Evolutionary conservation across 306 rosid species (phyloP).

Genomic region (Trichosanthes cucumerina): DNA sequence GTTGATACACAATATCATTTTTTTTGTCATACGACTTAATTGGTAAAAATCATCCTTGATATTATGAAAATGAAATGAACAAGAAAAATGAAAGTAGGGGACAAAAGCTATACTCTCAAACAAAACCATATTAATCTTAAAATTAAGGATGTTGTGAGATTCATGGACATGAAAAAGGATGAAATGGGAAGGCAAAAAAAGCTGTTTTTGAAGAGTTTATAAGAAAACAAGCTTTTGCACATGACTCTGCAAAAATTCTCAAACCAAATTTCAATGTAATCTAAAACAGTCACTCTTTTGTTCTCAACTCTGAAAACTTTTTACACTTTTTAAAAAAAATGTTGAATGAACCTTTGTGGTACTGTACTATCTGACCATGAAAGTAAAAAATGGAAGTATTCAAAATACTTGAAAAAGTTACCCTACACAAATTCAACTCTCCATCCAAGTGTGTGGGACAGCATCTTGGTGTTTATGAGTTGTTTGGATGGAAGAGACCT

Average conservation of each 20-base stretch:
- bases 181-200: not conserved
- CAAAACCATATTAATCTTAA: not conserved
- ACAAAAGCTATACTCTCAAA: not conserved
- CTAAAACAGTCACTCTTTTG: slow-evolving; percentile 11
- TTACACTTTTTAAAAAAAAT: not conserved
- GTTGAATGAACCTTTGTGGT: not conserved
- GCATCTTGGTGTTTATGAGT: not conserved
- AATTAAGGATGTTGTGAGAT: not conserved
- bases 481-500: not conserved
- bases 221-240: not conserved
- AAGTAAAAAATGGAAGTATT: not conserved
- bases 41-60: too few relatives aligned
- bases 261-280: slow-evolving; percentile 1
- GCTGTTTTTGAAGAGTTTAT: not conserved
- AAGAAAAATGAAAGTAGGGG: not conserved
- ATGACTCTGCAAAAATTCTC: not conserved
- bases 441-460: not conserved
- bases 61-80: not conserved
- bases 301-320: not conserved
- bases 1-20: too few relatives aligned
- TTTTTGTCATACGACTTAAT: not conserved
- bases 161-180: not conserved
- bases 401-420: not conserved
- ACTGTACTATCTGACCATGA: not conserved
- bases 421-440: not conserved